Evolutionary conservation across 2,329 filamentous ascomycete genomes (phyloP), one percentile per base, ranked within the genome.

Genomic region (Verticillium nubilum): DNA sequence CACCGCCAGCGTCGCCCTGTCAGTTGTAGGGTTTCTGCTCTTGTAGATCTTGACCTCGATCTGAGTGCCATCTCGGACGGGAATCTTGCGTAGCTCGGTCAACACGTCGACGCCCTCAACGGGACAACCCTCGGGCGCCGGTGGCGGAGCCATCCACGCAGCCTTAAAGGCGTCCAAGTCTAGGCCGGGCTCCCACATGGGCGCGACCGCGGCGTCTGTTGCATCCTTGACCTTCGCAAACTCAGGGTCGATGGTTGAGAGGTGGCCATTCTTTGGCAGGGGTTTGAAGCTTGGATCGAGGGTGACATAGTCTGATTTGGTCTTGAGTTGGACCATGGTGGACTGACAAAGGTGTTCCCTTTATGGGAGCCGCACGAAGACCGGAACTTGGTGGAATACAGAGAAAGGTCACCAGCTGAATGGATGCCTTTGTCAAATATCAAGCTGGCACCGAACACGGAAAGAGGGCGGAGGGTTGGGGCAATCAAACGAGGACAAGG

Each of bases 11-110:
- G 31, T 25, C 19, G 54, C 31, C 5, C 67, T 64, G n/a, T 62
- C 58, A 0, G 62, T 56, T 10, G 15, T 37, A 3, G 65, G 63
- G 25, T 64, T 64, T 25, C 65, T 68, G 17, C 68, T 67, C 61
- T 68, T 69, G 59, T 73, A 73, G 6, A 73, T 63, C 64, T 74
- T 74, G 59, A 76, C 59, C 64, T 74, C 73, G 31, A 74, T 59
- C 58, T 66, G 26, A 2, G 66, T 64, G 19, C 73, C 73, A 58
- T 75, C 74, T 23, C 73, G 68, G 57, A 70, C 65, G 2, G 66
- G 64, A 35, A 74, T 67, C 35, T 62, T 65, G 12, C 63, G 53
- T 31, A 67, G 62, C 52, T 69, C 67, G 23, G 70, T 71, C 23
- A 66, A 27, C 5, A 76, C 68, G n/a, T 74, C 70, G n/a, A 62